Evolutionary conservation across 2,329 filamentous ascomycete species (phyloP), one percentile per base, ranked within the genome.

Genomic region (Alternaria sp.): DNA sequence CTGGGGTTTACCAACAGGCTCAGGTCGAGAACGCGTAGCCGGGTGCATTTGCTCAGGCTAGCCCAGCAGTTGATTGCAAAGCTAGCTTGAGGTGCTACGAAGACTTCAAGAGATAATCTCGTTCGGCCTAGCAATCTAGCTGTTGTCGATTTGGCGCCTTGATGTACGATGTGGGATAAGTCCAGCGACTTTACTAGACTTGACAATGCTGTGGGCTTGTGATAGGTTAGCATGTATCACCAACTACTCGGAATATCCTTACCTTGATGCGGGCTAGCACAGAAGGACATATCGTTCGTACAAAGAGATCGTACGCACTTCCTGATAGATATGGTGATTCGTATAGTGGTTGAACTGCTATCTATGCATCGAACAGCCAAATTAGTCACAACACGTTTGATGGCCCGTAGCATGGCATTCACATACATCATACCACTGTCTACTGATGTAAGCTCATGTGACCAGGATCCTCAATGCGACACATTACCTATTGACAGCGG

Each of bases 1-100:
- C 28, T 17, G n/a, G 28, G 30, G 36, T n/a, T 25, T 40, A 62
- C 60, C 54, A 13, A 62, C 4, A 87, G 80, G 5, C 81, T 83
- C 7, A 90, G 77, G 67, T 89, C 85, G 15, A 89, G 78, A 3
- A 80, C 64, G 10, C 77, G 77, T 5, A 90, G 79, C 0, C 81
- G 79, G 6, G 68, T 66, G 74, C 87, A 88, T 77, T 89, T 89
- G 3, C 83, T 82, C 19, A 90, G 73, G 3, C 85, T 81, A 3
- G 86, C 83, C 66, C 89, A 84, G 71, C 85, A 86, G 64, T 88
- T 87, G 55, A 86, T 76, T 3, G 84, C 84, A 69, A 90, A 89
- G 5, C 84, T 85, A 5, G 85, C 82, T 62, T 86, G 85, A 1
- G 88, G 88, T 1, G 88, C 87, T 50, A 85, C 74, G 71, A 89